Evolutionary conservation across 306 rosid species (phyloP), one percentile per base, ranked within the genome.

Genomic region (Fagus crenata): DNA sequence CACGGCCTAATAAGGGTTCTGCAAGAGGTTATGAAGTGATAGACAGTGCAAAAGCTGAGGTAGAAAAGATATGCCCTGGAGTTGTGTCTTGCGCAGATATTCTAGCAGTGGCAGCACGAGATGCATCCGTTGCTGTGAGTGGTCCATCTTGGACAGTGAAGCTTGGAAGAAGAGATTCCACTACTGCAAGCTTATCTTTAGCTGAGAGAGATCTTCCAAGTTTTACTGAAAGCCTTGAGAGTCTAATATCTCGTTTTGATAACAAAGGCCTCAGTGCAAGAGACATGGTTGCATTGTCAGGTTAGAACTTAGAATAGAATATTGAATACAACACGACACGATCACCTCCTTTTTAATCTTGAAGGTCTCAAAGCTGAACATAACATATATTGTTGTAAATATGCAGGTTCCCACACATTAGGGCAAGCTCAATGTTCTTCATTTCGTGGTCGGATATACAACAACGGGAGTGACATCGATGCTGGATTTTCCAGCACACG

Each of bases 31-130:
- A 0, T 49, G 80, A 54, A 4, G 72, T 91, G 17, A 86, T 89
- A 12, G 90, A 86, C 8, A 69, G 78, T 46, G 92, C 96, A 4
- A 87, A 89, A 67, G 18, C 87, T 22, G 72, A 67, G 18, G 93
- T 89, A 1, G 92, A 91, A 78, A 80, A 86, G 42, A 63, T 74
- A 2, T 91, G 92, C 42, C 90, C 93, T 0, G 87, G 88, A n/a
- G 86, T 83, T 7, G 89, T 86, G 4, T 80, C 89, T 64, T 83
- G 89, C 32, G 85, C 83, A 1, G 89, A 80, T 31, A 82, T 90
- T 6, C 74, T 90, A 0, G 89, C 96, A 1, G 77, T 89, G 0
- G 90, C 90, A 2, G 90, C 96, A 41, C 78, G 96, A 35, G 96
- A 91, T 67, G 88, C 93, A 3, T 87, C 93, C 0, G 86, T 87